Percentiles rank a stretch among this genome's conserved stretches.
phyloP scores from a whole-genome alignment of 176 grass and related monocot species.

The Sorghum bicolor region Sorghum_bicolor_NCBIv3 NC_012873.2:16416501-16417000 shows the following conservation, averaged over 20 bases:
- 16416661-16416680: too few relatives aligned
- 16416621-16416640: too few relatives aligned
- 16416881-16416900: not conserved
- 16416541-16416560: too few relatives aligned
- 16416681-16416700: too few relatives aligned
- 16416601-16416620: too few relatives aligned
- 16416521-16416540: too few relatives aligned
- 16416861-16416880: not conserved
- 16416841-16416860: not conserved
- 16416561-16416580: too few relatives aligned
- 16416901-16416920: too few relatives aligned
- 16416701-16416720: not conserved
- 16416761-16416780: not conserved
- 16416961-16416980: not conserved
- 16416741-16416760: not conserved
- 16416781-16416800: not conserved
- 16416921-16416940: not conserved
- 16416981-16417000: not conserved
- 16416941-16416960: not conserved
- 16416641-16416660: too few relatives aligned
- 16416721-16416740: not conserved
- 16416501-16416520: too few relatives aligned
- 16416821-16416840: not conserved
- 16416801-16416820: not conserved
- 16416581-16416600: too few relatives aligned